Percentiles rank a stretch among this genome's conserved stretches.
Conservation (phyloP, 192 early-diverging fungal genomes). For the Rhizophagus clarus region DNA sequence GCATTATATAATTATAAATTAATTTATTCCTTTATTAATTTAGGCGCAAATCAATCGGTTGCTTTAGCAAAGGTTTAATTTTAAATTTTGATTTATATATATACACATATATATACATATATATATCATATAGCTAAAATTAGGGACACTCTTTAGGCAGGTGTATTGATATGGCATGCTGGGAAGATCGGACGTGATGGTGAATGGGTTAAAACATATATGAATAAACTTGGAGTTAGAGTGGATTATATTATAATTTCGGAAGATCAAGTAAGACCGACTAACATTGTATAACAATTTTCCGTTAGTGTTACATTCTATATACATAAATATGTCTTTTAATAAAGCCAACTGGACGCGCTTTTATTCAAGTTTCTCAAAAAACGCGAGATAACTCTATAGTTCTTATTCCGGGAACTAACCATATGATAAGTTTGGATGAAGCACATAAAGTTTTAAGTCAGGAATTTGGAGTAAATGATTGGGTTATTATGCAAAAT, state of each 20-base stretch:
- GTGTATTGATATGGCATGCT: slow-evolving; percentile 64
- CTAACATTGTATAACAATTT: not conserved
- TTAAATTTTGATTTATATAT: not conserved
- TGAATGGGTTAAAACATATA: slow-evolving; percentile 68
- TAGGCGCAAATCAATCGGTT: slow-evolving; percentile 88
- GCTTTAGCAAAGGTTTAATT: slow-evolving; percentile 70
- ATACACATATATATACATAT: no score
- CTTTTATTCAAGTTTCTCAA: slow-evolving; percentile 80
- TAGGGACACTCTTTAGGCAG: slow-evolving; percentile 48
- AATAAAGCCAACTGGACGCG: slow-evolving; percentile 71
- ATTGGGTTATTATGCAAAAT: slow-evolving; percentile 88
- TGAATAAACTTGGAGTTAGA: slow-evolving; percentile 68
- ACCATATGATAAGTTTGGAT: slow-evolving; percentile 55
- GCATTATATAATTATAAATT: not conserved
- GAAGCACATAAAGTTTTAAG: slow-evolving; percentile 53
- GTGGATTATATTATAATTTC: slow-evolving; percentile 58
- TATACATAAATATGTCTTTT: slow-evolving; percentile 9
- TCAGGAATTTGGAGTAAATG: slow-evolving; percentile 54
- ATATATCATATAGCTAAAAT: not conserved
- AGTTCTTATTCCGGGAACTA: slow-evolving; percentile 80
- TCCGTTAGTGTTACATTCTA: not conserved
- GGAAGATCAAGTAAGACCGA: slow-evolving; percentile 46
- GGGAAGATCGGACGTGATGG: slow-evolving; percentile 88
- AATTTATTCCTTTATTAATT: not conserved
- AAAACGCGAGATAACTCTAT: slow-evolving; percentile 84